Evolutionary conservation across 2,329 filamentous ascomycete species (phyloP).

Genomic region (Fusarium sarcochroum): DNA sequence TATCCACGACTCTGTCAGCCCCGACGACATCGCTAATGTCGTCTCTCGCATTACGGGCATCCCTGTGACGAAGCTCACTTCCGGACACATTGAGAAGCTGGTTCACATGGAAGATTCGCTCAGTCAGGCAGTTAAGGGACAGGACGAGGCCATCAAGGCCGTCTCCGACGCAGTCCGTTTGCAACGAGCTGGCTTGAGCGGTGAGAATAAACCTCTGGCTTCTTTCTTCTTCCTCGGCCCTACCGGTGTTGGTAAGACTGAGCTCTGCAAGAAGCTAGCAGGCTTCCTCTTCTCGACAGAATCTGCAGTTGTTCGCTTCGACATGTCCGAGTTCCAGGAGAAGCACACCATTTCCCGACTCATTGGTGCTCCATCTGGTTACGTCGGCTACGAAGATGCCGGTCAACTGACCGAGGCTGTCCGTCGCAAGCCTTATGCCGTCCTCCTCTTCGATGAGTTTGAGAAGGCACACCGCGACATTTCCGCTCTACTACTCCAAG

Average conservation of each 20-base stretch:
- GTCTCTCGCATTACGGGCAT: constrained; percentile 94
- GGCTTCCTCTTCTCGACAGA: constrained; percentile 94
- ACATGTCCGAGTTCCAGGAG: constrained; percentile 98
- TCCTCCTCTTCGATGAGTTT: constrained; percentile 96
- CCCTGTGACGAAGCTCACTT: constrained; percentile 91
- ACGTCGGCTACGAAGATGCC: constrained; percentile 96
- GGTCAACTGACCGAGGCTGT: constrained; percentile 97
- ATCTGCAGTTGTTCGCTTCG: constrained; percentile 90
- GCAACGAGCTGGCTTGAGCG: constrained; percentile 91
- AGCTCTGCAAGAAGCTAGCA: constrained; percentile 96
- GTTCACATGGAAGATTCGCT: constrained; percentile 96
- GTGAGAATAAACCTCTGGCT: constrained; percentile 90
- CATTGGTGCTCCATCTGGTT: constrained; percentile 93
- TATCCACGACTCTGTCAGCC: constrained; percentile 93
- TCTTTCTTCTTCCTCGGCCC: constrained; percentile 99
- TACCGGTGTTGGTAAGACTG: constrained; percentile 96
- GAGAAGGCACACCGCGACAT: constrained; percentile 98
- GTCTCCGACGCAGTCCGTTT: constrained; percentile 94
- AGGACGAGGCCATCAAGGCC: constrained; percentile 92
- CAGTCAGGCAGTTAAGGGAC: constrained; percentile 86
- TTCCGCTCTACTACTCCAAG: constrained; percentile 89
- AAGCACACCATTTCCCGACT: constrained; percentile 95
- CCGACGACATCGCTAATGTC: constrained; percentile 93
- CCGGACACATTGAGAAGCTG: constrained; percentile 93
- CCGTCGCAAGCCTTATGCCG: constrained; percentile 92